phyloP scores from a whole-genome alignment of 2,329 filamentous ascomycete genomes.

The Fusarium aywerte region DNA sequence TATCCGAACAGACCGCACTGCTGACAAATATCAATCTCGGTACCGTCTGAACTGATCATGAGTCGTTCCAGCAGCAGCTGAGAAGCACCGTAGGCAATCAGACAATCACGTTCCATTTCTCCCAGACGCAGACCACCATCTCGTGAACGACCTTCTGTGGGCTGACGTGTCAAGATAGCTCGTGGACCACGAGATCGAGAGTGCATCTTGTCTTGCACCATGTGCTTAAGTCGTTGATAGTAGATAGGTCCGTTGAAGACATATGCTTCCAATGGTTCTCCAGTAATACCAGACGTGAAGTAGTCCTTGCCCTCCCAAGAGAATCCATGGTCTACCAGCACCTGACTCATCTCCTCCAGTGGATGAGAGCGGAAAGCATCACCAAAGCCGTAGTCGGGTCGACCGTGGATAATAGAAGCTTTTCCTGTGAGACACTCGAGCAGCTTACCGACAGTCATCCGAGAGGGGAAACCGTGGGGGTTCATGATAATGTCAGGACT shows the following conservation, averaged over 20 bases:
- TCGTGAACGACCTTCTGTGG: slow-evolving; percentile 92
- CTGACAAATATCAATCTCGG: slow-evolving; percentile 93
- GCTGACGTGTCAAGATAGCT: slow-evolving; percentile 92
- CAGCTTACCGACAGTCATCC: slow-evolving; percentile 99
- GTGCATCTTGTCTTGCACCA: slow-evolving; percentile 99
- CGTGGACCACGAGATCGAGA: slow-evolving; percentile 89
- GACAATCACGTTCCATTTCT: slow-evolving; percentile 98
- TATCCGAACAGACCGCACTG: slow-evolving; percentile 95
- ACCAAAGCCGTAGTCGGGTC: slow-evolving; percentile 84
- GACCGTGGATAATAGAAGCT: slow-evolving; percentile 85
- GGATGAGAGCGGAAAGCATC: slow-evolving; percentile 86
- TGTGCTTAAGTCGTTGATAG: slow-evolving; percentile 99
- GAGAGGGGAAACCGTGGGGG: slow-evolving; percentile 98
- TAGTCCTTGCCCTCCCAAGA: slow-evolving; percentile 98
- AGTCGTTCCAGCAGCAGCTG: slow-evolving; percentile 92
- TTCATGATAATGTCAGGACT: slow-evolving; percentile 99
- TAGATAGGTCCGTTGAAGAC: slow-evolving; percentile 99
- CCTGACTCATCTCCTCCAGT: slow-evolving; percentile 87
- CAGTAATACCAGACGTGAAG: slow-evolving; percentile 93
- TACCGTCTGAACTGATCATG: slow-evolving; percentile 93
- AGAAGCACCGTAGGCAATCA: slow-evolving; percentile 95
- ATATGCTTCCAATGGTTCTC: slow-evolving; percentile 92
- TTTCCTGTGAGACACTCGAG: slow-evolving; percentile 95
- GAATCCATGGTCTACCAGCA: slow-evolving; percentile 88
- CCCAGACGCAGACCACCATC: slow-evolving; percentile 93